Base-by-base conservation (phyloP, 1,284 basidiomycete species). In the Ceratobasidium sp. region DNA sequence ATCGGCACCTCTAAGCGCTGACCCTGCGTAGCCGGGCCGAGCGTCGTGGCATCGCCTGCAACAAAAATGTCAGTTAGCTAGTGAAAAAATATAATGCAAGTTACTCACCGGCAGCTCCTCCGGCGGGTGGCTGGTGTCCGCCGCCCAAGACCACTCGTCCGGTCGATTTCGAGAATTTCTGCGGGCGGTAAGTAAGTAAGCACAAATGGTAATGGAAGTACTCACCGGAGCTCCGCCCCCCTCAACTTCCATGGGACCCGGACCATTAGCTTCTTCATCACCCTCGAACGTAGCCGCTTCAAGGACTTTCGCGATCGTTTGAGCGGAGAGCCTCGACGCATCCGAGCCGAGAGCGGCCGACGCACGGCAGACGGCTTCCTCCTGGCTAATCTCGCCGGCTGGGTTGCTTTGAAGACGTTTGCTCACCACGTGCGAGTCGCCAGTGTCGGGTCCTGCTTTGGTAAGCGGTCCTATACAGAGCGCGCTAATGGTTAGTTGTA, bases 161-260 rank as follows among this genome's bases (percentile, higher is more conserved):
- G 53, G 68, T 26, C 20, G 68, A 26, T 56, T 56, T 6, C 68
- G 20, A 39, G 51, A 40, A n/a, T n/a, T n/a, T n/a, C n/a, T n/a
- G n/a, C n/a, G 20, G 66, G n/a, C 66, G 51, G 53, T 23, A 55
- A 20, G 44, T 46, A 46, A 46, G 44, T 46, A 46, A 46, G 44
- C 6, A 13, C 13, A 46, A 46, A 46, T 46, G 7, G 13, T 6
- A 46, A 6, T 46, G 44, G 44, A 46, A 46, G 44, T 13, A 71
- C 69, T 42, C 46, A 71, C 69, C 55, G 69, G 69, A 71, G 69
- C 69, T 44, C 55, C 46, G 12, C 69, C 69, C 69, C 69, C 68
- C 68, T 55, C 51, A 70, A 55, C 10, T 40, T 66, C 63, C 63
- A 66, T 42, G 42, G 63, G 42, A 40, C 39, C 40, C 63, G 42